phyloP scores from a whole-genome alignment of 2,329 filamentous ascomycete species.

The Paecilomyces variotii region DNA sequence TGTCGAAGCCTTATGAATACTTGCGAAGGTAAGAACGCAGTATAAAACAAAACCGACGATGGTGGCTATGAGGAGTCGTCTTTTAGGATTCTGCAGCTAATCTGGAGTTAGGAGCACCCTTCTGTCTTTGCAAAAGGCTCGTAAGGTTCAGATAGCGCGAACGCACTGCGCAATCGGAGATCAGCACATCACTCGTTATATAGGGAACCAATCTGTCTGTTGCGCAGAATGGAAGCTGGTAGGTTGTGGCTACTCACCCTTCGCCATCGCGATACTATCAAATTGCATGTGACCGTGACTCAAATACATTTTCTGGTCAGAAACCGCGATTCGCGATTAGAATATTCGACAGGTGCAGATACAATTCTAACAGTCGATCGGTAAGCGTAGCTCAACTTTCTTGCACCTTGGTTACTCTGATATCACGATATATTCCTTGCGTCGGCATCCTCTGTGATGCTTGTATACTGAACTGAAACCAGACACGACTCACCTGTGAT shows the following conservation, averaged over 20 bases:
- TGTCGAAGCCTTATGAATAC: not conserved
- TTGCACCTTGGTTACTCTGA: not conserved
- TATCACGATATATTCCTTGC: not conserved
- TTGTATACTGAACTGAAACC: not conserved
- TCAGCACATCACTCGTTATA: not conserved
- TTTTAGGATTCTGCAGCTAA: not conserved
- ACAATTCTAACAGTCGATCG: not conserved
- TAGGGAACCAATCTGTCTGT: not conserved
- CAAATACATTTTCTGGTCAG: not conserved
- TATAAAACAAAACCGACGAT: not conserved
- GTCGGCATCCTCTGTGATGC: not conserved
- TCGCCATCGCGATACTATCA: not conserved
- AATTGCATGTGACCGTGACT: not conserved
- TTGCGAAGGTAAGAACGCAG: not conserved
- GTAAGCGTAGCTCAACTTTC: not conserved
- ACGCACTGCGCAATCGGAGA: not conserved
- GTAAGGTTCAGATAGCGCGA: not conserved
- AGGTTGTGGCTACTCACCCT: not conserved
- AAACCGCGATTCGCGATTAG: too few species aligned
- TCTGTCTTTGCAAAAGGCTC: not conserved
- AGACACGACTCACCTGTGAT: not conserved
- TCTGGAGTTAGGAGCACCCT: not conserved
- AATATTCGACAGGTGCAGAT: too few species aligned
- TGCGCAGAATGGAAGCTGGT: not conserved
- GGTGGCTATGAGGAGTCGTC: not conserved